Base-by-base conservation (phyloP, 1,139 yeast genomes). In the Diutina neorugosa region DNA sequence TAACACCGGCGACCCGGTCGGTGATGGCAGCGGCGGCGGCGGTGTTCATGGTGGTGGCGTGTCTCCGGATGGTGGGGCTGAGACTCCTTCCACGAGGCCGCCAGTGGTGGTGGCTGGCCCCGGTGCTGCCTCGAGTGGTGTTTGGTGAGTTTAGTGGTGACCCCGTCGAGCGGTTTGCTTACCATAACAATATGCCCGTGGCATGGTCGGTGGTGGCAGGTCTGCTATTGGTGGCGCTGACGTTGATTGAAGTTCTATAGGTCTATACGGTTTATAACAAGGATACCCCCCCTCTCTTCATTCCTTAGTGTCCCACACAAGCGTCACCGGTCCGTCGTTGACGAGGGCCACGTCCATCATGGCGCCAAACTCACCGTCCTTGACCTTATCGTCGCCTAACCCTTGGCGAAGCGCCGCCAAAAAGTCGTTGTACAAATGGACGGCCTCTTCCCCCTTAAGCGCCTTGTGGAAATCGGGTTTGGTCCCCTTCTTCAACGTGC, bases 361-460 rank as follows among this genome's bases (percentile, higher is more conserved):
- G 8, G 94, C 98, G 0, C 98, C 98, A 66, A 93, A 93, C 54
- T 80, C 76, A 1, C 98, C 98, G 61, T 89, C 96, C 57, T 84
- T 77, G 6, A 90, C 95, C 52, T 74, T 79, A 1, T 69, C 71
- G n/a, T 62, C 71, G 0, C 91, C 94, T 43, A 86, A 61, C n/a
- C 69, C 81, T n/a, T 57, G 64, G 52, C 68, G 72, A 64, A 82
- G 71, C 56, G 69, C 88, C 68, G 54, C 21, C 50, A 57, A 52
- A 40, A 90, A 86, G 50, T 65, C 62, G n/a, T 84, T 77, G 63
- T 90, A 93, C 54, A 89, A 68, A 16, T 71, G 80, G 34, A 71
- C 69, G 0, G 98, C 97, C 1, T 74, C 66, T 74, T 49, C 41
- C 0, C 90, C 96, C 66, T 85, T 86, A 54, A 90, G 96, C 0